phyloP scores from a whole-genome alignment of 352 stramenopile species.

The Globisporangium sylvaticum region DNA sequence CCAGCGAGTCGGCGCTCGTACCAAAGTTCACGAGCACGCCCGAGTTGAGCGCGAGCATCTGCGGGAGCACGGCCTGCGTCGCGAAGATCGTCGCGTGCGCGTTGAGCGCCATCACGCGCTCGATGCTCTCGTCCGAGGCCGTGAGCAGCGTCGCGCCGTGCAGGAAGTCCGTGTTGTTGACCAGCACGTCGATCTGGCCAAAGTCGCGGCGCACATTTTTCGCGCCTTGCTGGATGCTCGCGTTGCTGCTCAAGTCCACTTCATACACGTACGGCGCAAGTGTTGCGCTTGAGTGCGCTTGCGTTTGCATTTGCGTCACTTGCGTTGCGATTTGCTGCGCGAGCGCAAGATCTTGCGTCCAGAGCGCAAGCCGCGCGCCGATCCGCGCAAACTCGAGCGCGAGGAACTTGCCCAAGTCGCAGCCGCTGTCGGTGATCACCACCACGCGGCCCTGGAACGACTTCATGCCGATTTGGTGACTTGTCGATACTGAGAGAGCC shows the following conservation, averaged over 20 bases:
- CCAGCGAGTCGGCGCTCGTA: conserved; percentile 27
- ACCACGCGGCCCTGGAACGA: conserved; percentile 27
- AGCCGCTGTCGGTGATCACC: conserved; percentile 31
- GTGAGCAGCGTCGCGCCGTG: conserved; percentile 33
- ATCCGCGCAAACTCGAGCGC: conserved; percentile 23
- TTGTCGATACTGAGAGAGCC: not conserved
- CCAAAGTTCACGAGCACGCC: conserved; percentile 35
- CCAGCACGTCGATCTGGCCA: conserved; percentile 27
- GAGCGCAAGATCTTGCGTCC: conserved; percentile 6
- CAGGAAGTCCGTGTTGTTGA: conserved; percentile 54
- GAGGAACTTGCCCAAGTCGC: conserved; percentile 28
- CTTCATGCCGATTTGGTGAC: conserved; percentile 5
- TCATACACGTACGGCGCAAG: conserved; percentile 10
- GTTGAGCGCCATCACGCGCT: conserved; percentile 37
- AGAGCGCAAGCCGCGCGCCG: conserved; percentile 19
- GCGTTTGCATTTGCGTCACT: not conserved
- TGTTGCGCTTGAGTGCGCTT: not conserved
- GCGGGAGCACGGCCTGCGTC: conserved; percentile 39
- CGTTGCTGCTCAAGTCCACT: conserved; percentile 18
- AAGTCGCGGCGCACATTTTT: conserved; percentile 16
- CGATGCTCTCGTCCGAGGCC: conserved; percentile 19
- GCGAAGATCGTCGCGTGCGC: conserved; percentile 30
- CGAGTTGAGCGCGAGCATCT: conserved; percentile 30
- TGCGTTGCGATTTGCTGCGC: conserved; percentile 1
- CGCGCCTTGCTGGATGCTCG: conserved; percentile 16